Percentiles rank a stretch among this genome's conserved stretches.
These are phyloP conservation scores for Apiospora malaysiana DNA, from an alignment of 2,329 filamentous ascomycete species.

Conservation along the genomic window DNA sequence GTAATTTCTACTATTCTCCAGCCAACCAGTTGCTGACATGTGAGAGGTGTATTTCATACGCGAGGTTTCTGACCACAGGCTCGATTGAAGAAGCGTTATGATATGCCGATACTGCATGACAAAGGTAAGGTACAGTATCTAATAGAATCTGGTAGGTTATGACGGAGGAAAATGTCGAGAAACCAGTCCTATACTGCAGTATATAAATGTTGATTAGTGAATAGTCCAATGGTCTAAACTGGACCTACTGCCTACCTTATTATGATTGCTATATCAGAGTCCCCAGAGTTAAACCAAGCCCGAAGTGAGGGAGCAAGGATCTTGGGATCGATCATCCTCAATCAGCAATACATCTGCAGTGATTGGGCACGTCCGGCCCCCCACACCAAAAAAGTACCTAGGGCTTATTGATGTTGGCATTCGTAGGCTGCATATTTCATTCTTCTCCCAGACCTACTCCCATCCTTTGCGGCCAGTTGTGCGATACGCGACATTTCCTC, in stretches of 20 bases:
- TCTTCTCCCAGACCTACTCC: slow-evolving; percentile 6
- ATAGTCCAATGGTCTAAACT: not conserved
- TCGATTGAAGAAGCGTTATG: no score
- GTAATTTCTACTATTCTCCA: no score
- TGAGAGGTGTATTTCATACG: no score
- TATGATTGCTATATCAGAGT: no score
- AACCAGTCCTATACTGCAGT: not conserved
- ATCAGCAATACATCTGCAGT: slow-evolving; percentile 2
- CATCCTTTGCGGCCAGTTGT: slow-evolving; percentile 16
- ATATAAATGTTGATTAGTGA: not conserved
- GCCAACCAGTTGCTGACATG: no score
- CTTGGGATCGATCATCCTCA: slow-evolving; percentile 1
- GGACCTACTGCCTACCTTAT: no score
- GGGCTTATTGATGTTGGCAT: not conserved
- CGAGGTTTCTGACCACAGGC: no score
- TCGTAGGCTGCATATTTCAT: slow-evolving; percentile 4
- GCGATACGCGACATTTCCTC: slow-evolving; percentile 10
- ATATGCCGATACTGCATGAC: no score
- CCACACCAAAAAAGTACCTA: slow-evolving; percentile 12
- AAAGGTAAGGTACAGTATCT: no score
- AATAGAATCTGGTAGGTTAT: not conserved
- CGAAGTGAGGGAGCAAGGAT: not conserved
- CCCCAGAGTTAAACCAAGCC: not conserved
- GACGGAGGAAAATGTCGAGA: not conserved
- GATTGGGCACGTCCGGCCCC: not conserved